Evolutionary conservation across 2,329 filamentous ascomycete species (phyloP).

Genomic region (Hortaea sp.): DNA sequence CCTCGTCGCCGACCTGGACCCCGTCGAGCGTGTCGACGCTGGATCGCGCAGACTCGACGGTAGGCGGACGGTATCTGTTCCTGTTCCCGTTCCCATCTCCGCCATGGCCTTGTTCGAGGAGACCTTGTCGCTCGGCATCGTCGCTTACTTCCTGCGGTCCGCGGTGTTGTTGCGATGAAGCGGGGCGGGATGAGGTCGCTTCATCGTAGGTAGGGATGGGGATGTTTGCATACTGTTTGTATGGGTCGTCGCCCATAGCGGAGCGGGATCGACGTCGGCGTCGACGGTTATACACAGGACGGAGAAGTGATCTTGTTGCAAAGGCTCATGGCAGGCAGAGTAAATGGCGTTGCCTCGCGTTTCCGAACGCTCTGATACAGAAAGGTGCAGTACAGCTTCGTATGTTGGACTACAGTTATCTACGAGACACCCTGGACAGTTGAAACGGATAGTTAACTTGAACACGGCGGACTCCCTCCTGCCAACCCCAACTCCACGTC

Average conservation of each 20-base stretch:
- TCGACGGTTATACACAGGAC: too few relatives aligned
- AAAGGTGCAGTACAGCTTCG: too few relatives aligned
- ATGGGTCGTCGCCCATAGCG: neutral
- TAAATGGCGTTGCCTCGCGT: too few relatives aligned
- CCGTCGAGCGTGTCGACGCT: conserved; percentile 42
- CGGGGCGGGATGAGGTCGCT: conserved; percentile 52
- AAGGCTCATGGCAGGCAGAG: too few relatives aligned
- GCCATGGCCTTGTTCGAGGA: conserved; percentile 46
- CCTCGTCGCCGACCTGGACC: conserved; percentile 42
- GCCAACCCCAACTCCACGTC: too few relatives aligned
- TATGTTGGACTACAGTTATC: too few relatives aligned
- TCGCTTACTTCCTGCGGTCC: conserved; percentile 53
- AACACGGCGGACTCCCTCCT: too few relatives aligned
- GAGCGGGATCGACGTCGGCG: neutral
- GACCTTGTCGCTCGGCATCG: conserved; percentile 66
- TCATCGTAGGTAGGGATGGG: conserved; percentile 81
- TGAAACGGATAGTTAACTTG: too few relatives aligned
- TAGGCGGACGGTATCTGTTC: conserved; percentile 61
- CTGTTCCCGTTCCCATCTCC: neutral
- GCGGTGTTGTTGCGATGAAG: conserved; percentile 37
- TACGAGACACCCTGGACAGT: too few relatives aligned
- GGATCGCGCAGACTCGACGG: conserved; percentile 68
- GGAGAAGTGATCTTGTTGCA: too few relatives aligned
- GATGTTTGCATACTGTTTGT: conserved; percentile 23
- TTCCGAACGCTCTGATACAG: too few relatives aligned